Evolutionary conservation across 2,329 filamentous ascomycete species (phyloP), one percentile per base, ranked within the genome.

Genomic region (Esteya vermicola): DNA sequence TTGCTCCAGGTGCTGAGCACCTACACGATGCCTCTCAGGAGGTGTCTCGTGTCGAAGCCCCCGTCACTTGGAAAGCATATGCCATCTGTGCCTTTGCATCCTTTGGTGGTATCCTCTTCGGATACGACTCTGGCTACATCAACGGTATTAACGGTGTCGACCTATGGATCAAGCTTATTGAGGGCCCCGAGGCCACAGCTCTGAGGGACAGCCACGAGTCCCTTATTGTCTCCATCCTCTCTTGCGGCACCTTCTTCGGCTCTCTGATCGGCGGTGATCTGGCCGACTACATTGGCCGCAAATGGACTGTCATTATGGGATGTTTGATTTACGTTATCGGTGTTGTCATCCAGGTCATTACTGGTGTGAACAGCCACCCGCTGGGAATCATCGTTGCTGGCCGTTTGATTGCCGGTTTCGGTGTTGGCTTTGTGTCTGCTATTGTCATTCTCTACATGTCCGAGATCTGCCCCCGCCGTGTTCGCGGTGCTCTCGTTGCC

Each of bases 381-480:
- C 63, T 81, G 12, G 73, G 67, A 42, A 65, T 75, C 45, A 75
- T 86, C 44, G 78, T 84, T 19, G 70, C 73, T 43, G 83, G 83
- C 56, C 81, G 82, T 68, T 62, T 86, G 43, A 61, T 89, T 51
- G 78, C 81, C 36, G 83, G 83, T 57, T 57, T 85, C 42, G 83
- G 83, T 67, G 81, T 86, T 51, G 83, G 82, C 54, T 85, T 85
- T 56, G 80, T 83, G 50, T 85, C 80, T 9, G 80, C 82, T 52
- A 77, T 85, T 52, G 77, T 86, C 58, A 84, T 86, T 54, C 67
- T 86, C 45, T 88, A 91, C 72, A 89, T 91, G 83, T 85, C 79
- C 36, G 84, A 88, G 62, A 84, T 88, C 55, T 62, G 64, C 47
- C 79, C 80, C 43, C 72, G 70, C 58, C 84, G 82, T 58, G 78